Base-by-base conservation (phyloP, 257 asterid genomes). In the Solanum piurae region DNA sequence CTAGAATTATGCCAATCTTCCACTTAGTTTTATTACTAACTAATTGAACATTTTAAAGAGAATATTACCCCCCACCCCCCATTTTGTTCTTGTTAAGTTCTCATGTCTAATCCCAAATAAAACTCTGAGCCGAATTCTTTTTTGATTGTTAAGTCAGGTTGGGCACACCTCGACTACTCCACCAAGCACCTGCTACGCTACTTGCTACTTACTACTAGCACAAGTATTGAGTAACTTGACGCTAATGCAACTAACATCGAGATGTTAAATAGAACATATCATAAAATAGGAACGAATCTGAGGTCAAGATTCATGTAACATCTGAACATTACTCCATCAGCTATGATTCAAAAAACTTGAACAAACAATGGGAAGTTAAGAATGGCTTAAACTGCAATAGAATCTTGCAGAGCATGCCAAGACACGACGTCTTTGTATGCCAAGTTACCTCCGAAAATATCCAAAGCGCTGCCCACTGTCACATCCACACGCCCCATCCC, bases 401-500 rank as follows among this genome's bases (percentile, higher is more conserved):
- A 87, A 87, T 94, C 87, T 88, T 96, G 98, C 93, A 92, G 95
- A 88, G 91, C 85, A 88, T 97, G 98, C 99, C 99, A 97, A 89
- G 92, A 87, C 89, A 97, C 99, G 4, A 97, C 96, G 84, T 95
- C 98, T 94, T 90, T 92, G 93, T 95, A 97, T 33, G 96, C 89
- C 91, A 97, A 84, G 86, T 91, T 93, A 87, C 99, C 99, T 42
- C 99, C 99, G 88, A 97, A 97, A 66, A 95, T 95, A 80, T 97
- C 98, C 91, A 97, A 92, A 29, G 99, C 98, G 86, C 99, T 95
- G 88, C 99, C 99, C 46, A 97, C 98, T 2, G 99, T 97, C 87
- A 95, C 98, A 89, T 97, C 98, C 68, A 97, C 99, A 36, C 92
- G 93, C 46, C 95, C 98, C 90, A 87, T 89, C 85, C 99, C 99